Base-by-base conservation (phyloP, 768 basidiomycete genomes). In the Pleurotus salmoneostramineus region DNA sequence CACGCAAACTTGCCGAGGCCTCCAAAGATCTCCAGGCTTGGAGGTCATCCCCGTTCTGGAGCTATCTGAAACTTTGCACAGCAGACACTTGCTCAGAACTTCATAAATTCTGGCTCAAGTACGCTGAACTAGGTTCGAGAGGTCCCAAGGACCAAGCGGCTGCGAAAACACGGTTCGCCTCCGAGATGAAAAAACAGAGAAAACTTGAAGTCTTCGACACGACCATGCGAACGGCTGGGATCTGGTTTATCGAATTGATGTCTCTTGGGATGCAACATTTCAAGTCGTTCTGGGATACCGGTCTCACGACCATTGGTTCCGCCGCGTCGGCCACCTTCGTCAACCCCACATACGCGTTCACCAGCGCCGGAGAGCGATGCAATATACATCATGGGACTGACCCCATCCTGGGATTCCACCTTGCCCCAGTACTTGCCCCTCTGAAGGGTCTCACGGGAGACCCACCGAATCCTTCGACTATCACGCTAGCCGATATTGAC, bases 271-370 rank as follows among this genome's bases (percentile, higher is more conserved):
- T 35, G 3, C 61, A 70, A 2, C 66, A 65, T 17, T 71, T 66
- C 59, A 54, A 58, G 6, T 63, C 66, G n/a, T 79, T 70, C 62
- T 80, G 79, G 77, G 67, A 68, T 46, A 72, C 73, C 0, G 81
- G 81, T 1, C 69, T 74, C 2, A 77, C 76, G 0, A 57, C 62
- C 15, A 46, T 58, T 1, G 59, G 57, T 4, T 52, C 66, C 3
- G 51, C 58, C 31, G 46, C 61, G 3, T 50, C 60, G 4, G 68
- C 72, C 1, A 73, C 62, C 4, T 57, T 71, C 31, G 54, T 75
- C 34, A 83, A 83, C 59, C 81, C 81, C 2, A 78, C 77, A 0
- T 81, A 81, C 50, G 70, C 72, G 0, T 79, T 76, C 61, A 75
- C 75, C 2, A 62, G 68, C 5, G 65, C 63, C 12, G 78, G 79